A percentile compares a stretch with the other conserved stretches of the same genome.
Conservation (phyloP, 2,329 filamentous ascomycete genomes). For the Cercospora nicotianae region DNA sequence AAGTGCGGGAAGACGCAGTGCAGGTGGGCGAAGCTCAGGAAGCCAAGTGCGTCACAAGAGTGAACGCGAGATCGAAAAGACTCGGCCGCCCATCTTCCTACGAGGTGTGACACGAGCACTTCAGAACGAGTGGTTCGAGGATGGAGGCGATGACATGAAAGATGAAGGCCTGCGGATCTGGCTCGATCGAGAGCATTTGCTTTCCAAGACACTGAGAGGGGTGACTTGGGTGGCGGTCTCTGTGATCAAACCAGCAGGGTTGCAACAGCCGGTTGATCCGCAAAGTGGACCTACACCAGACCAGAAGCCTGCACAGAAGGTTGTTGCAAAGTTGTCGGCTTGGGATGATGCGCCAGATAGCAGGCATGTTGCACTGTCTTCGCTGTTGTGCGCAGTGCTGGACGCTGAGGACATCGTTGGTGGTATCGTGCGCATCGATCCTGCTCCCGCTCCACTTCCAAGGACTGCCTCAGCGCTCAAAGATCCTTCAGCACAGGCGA, state of each 20-base stretch:
- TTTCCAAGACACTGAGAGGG: slow-evolving; percentile 70
- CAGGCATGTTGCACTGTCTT: slow-evolving; percentile 76
- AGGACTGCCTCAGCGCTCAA: slow-evolving; percentile 56
- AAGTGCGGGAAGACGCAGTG: slow-evolving; percentile 75
- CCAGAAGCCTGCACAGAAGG: slow-evolving; percentile 60
- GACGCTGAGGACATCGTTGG: slow-evolving; percentile 74
- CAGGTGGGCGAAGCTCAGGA: slow-evolving; percentile 65
- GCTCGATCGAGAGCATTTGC: slow-evolving; percentile 76
- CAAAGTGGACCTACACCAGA: slow-evolving; percentile 66
- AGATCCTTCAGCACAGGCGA: slow-evolving; percentile 38
- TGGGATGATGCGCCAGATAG: slow-evolving; percentile 89
- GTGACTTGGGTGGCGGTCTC: slow-evolving; percentile 77
- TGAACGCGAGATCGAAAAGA: slow-evolving; percentile 63
- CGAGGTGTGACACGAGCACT: slow-evolving; percentile 72
- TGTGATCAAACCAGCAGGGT: slow-evolving; percentile 77
- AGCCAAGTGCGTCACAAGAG: slow-evolving; percentile 67
- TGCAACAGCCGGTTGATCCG: slow-evolving; percentile 70
- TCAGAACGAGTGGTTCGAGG: slow-evolving; percentile 73
- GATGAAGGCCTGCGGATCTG: slow-evolving; percentile 70
- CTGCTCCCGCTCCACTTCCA: slow-evolving; percentile 70
- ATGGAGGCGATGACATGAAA: slow-evolving; percentile 51
- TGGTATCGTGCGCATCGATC: slow-evolving; percentile 82
- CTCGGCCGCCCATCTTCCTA: slow-evolving; percentile 69
- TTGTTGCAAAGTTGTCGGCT: slow-evolving; percentile 71
- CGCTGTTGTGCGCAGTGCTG: slow-evolving; percentile 71